Percentiles rank a stretch among this genome's conserved stretches.
Evolutionary conservation across 2,329 filamentous ascomycete species (phyloP).

Genomic region (Chaetoscypha palmicola): DNA sequence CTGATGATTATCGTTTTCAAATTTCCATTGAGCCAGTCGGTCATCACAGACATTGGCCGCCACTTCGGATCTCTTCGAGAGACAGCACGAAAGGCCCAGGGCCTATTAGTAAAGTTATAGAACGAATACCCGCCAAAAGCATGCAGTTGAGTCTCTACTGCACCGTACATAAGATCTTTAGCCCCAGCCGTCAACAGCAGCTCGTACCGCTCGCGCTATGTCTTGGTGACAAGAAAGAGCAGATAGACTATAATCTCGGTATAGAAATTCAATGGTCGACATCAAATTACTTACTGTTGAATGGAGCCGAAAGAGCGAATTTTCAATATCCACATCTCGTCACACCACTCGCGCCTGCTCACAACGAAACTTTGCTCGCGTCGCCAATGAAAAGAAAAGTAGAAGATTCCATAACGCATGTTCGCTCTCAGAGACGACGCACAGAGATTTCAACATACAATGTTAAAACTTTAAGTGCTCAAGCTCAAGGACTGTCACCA

Average conservation of each 20-base stretch:
- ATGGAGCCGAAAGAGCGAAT: too few relatives aligned
- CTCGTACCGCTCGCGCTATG: constrained; percentile 8
- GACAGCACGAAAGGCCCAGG: too few relatives aligned
- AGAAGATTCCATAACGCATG: constrained; percentile 7
- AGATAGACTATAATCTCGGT: constrained; percentile 13
- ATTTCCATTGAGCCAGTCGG: constrained; percentile 14
- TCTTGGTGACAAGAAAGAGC: constrained; percentile 6
- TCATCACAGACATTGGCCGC: constrained; percentile 21
- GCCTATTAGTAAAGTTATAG: too few relatives aligned
- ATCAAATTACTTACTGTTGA: too few relatives aligned
- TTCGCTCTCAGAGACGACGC: constrained; percentile 20
- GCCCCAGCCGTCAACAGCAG: constrained; percentile 8
- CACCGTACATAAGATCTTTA: constrained; percentile 1
- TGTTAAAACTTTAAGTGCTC: constrained; percentile 51
- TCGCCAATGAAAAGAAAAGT: constrained; percentile 7
- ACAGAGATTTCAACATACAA: constrained; percentile 42
- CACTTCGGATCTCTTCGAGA: too few relatives aligned
- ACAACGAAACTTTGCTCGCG: too few relatives aligned
- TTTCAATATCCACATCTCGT: too few relatives aligned
- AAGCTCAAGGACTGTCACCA: constrained; percentile 45
- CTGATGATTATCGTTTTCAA: constrained; percentile 19
- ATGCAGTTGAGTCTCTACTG: constrained; percentile 5
- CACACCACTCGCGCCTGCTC: too few relatives aligned
- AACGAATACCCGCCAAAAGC: too few relatives aligned
- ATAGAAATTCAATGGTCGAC: constrained; percentile 21